Evolutionary conservation across 2,329 filamentous ascomycete species (phyloP).

Genomic region (Fusarium sp.): DNA sequence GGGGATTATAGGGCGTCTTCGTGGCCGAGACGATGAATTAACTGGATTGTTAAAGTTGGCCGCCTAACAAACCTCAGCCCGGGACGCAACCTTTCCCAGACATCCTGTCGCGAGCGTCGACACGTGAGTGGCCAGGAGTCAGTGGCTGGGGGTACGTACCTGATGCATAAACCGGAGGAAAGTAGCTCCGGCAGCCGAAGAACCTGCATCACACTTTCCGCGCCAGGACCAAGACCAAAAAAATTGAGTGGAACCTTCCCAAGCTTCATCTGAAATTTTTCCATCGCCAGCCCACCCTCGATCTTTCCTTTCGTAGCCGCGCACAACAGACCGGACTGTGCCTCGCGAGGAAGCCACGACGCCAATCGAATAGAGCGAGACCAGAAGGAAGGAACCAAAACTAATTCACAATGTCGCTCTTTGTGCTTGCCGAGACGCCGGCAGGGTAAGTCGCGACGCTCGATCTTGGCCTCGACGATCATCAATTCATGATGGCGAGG

Average conservation of each 20-base stretch:
- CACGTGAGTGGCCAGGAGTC: conserved; percentile 42
- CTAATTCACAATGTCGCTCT: conserved; percentile 76
- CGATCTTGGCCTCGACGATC: conserved; percentile 3
- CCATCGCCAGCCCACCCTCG: conserved; percentile 46
- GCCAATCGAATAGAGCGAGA: conserved; percentile 45
- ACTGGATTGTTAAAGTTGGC: conserved; percentile 36
- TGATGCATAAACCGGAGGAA: conserved; percentile 31
- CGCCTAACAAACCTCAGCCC: conserved; percentile 40
- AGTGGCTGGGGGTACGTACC: conserved; percentile 21
- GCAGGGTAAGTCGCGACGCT: conserved; percentile 66
- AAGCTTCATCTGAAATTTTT: conserved; percentile 55
- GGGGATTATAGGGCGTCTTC: conserved; percentile 7
- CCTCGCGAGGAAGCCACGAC: conserved; percentile 47
- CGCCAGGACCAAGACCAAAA: conserved; percentile 43
- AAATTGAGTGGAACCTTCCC: conserved; percentile 50
- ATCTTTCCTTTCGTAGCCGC: conserved; percentile 45
- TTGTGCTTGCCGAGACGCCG: conserved; percentile 92
- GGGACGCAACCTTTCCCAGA: conserved; percentile 32
- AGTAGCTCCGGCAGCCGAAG: conserved; percentile 38
- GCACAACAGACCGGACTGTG: conserved; percentile 50
- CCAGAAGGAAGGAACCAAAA: conserved; percentile 42
- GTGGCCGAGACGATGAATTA: conserved; percentile 27
- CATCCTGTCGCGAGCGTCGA: conserved; percentile 26
- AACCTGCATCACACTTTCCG: conserved; percentile 41
- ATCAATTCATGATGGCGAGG: conserved; percentile 11